phyloP scores from a whole-genome alignment of 345 rosid species.

The Eucalyptus viminalis region DNA sequence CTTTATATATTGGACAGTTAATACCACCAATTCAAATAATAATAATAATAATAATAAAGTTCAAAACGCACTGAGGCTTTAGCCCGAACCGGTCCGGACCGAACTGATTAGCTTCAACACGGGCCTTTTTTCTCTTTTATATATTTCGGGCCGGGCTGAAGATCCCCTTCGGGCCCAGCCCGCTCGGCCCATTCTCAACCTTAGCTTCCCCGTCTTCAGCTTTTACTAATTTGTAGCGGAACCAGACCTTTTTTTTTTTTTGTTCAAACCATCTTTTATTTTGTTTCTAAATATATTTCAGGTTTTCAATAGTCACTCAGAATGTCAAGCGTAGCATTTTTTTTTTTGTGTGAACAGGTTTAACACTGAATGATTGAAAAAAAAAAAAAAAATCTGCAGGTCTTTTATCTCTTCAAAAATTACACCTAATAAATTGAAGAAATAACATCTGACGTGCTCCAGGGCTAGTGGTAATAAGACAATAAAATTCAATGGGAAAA shows the following conservation, averaged over 20 bases:
- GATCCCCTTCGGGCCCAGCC: not conserved
- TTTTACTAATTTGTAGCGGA: not conserved
- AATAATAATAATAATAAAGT: not conserved
- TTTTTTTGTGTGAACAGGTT: not conserved
- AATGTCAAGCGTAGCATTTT: not conserved
- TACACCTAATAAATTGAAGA: not conserved
- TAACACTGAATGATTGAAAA: not conserved
- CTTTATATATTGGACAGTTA: not conserved
- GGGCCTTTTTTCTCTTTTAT: not conserved
- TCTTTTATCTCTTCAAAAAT: not conserved
- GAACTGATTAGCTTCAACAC: not conserved
- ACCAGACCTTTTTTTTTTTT: not conserved
- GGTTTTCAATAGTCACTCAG: not conserved
- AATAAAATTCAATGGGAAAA: not conserved
- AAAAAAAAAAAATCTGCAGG: not conserved
- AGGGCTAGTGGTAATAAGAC: not conserved
- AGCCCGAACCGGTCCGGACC: not conserved
- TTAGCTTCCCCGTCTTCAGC: not conserved
- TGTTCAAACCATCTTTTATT: not conserved
- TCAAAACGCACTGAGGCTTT: not conserved
- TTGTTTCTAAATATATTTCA: not conserved
- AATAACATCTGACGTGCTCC: not conserved
- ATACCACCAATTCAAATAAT: not conserved
- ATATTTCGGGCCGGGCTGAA: not conserved
- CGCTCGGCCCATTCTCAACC: not conserved